Evolutionary conservation across 192 early-diverging fungal genomes (phyloP).

Genomic region (Backusella westeae): DNA sequence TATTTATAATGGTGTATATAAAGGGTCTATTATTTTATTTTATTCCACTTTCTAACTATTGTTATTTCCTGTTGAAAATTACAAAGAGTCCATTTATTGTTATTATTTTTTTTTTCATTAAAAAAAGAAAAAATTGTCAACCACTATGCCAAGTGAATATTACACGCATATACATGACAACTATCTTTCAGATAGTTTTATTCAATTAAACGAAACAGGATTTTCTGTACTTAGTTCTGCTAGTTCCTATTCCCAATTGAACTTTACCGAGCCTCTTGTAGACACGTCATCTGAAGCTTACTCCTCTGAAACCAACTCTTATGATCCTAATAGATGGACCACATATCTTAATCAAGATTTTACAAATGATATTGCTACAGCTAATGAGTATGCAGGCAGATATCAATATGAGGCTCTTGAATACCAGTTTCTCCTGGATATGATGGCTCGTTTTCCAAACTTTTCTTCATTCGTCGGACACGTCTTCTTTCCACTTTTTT

Average conservation of each 20-base stretch:
- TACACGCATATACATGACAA: neutral
- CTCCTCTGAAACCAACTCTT: neutral
- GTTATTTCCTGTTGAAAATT: neutral
- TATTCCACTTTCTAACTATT: neutral
- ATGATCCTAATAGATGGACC: neutral
- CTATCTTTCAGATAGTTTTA: neutral
- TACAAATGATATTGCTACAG: neutral
- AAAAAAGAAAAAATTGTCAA: neutral
- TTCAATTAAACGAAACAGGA: neutral
- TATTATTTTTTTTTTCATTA: neutral
- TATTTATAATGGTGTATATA: neutral
- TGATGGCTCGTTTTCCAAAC: constrained; percentile 10
- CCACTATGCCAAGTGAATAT: neutral
- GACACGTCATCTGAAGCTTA: neutral
- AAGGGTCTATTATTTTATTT: neutral
- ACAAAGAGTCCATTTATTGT: neutral
- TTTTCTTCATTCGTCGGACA: constrained; percentile 11
- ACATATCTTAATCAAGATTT: neutral
- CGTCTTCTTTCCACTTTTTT: constrained; percentile 5
- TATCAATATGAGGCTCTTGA: neutral
- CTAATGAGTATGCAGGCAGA: neutral
- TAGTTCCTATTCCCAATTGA: neutral
- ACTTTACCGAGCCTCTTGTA: neutral
- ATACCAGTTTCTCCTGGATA: neutral
- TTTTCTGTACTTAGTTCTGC: neutral